Conservation (phyloP, 768 basidiomycete genomes). For the Phylloporus sp. region DNA sequence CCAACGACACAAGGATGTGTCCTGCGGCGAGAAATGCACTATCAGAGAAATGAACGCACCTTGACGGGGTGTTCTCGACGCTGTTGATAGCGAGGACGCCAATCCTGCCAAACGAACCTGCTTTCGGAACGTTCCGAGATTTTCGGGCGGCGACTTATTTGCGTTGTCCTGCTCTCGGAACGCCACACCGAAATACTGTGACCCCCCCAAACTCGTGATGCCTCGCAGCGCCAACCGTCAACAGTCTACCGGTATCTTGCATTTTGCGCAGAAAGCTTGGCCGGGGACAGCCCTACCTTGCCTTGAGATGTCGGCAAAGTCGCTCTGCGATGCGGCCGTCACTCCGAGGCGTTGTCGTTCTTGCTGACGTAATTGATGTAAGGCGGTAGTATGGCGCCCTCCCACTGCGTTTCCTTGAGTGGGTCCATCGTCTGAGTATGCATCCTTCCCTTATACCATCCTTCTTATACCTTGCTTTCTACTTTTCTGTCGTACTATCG, state of each 20-base stretch:
- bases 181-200: no score
- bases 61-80: conserved; percentile 32
- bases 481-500: conserved; percentile 18
- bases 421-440: conserved; percentile 25
- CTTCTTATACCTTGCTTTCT: conserved; percentile 21
- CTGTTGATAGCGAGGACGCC: conserved; percentile 20
- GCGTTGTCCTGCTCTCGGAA: background rate
- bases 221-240: no score
- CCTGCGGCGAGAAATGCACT: background rate
- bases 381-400: no score
- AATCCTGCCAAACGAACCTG: background rate
- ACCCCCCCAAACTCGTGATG: background rate
- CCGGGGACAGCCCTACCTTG: no score
- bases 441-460: conserved; percentile 23
- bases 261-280: background rate
- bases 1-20: background rate
- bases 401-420: conserved; percentile 5
- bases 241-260: no score
- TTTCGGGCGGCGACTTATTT: conserved; percentile 30
- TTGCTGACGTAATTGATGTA: background rate
- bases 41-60: conserved; percentile 22
- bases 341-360: no score
- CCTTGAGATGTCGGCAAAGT: background rate
- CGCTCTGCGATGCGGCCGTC: no score
- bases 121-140: conserved; percentile 23